Evolutionary conservation across 2,329 filamentous ascomycete species (phyloP), one percentile per base, ranked within the genome.

Genomic region (Fusarium goolgardi): DNA sequence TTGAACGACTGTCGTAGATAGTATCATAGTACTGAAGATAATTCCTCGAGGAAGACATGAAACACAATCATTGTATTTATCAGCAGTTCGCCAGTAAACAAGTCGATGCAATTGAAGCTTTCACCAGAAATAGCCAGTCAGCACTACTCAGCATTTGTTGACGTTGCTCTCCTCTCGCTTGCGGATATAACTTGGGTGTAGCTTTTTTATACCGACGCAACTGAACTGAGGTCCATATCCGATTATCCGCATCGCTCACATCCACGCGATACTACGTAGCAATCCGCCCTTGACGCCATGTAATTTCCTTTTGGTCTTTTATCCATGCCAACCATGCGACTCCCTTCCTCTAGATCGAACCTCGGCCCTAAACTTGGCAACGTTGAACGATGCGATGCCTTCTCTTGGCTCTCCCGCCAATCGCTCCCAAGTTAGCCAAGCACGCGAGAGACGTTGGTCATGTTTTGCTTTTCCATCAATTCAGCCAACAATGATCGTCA

Each of bases 271-370:
- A 29, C 47, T 27, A 25, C 47, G 16, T 21, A 37, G n/a, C 8
- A 55, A 35, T 35, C 20, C 23, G 34, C 43, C 52, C 52, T 55
- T 31, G 43, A 47, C 23, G 52, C 59, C 60, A 45, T 57, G 27
- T 7, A 58, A 58, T 63, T 40, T 63, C 59, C 32, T 57, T 39
- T 13, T 35, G 11, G 21, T 35, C 12, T 21, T 25, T 25, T 21
- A 63, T 64, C 59, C 60, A 63, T 63, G 59, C 52, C 52, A 63
- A 23, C 44, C 59, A 64, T 46, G 52, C 61, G 60, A 45, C 54
- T 44, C 43, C 31, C 37, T 35, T 23, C 4, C 35, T 23, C n/a
- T 46, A 23, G 13, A 15, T 45, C 13, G 18, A 45, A 45, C 43
- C 27, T 45, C 27, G 43, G 43, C n/a, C 43, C 43, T 27, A 46